Evolutionary conservation across 208 protist genomes (phyloP), one percentile per base, ranked within the genome.

Genomic region (Naegleria fowleri): DNA sequence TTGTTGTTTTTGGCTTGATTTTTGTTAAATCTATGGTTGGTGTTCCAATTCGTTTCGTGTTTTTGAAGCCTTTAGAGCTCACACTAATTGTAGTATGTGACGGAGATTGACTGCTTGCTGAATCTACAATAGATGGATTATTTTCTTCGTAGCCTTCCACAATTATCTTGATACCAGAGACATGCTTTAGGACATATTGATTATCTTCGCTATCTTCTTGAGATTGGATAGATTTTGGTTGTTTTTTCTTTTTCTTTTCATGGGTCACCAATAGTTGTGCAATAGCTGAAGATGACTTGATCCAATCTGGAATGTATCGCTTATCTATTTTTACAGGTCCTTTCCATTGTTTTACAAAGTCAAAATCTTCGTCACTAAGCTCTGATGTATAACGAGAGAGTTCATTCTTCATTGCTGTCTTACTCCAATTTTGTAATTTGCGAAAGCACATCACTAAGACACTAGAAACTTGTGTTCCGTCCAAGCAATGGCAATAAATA

Each of bases 331-430:
- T 79, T 36, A 79, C n/a, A 79, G 67, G 67, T 36, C 83, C 83
- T 86, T 86, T 86, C 83, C 83, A 86, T 33, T 86, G 39, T 51
- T 86, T 51, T 51, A 86, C 36, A 86, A 51, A 86, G n/a, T 86
- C 83, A n/a, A 51, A 51, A 51, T 86, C 83, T 43, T 86, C 83
- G 11, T 4, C n/a, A 33, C n/a, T 40, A 5, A 41, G 48, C 33
- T 86, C 83, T 2, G 16, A 36, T 33, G 7, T 33, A 48, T 51
- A 86, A 51, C 83, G 15, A 16, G 11, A 41, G 2, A 33, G n/a
- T 51, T 86, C 83, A 6, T 86, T 86, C 5, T 51, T n/a, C 15
- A 86, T 41, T 51, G 39, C 22, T 19, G 11, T 33, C 6, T 86
- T n/a, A 51, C n/a, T 33, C 36, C 40, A 86, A 86, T 86, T 15